Conservation (phyloP, 2,329 filamentous ascomycete genomes). For the Lasiodiplodia citricola region DNA sequence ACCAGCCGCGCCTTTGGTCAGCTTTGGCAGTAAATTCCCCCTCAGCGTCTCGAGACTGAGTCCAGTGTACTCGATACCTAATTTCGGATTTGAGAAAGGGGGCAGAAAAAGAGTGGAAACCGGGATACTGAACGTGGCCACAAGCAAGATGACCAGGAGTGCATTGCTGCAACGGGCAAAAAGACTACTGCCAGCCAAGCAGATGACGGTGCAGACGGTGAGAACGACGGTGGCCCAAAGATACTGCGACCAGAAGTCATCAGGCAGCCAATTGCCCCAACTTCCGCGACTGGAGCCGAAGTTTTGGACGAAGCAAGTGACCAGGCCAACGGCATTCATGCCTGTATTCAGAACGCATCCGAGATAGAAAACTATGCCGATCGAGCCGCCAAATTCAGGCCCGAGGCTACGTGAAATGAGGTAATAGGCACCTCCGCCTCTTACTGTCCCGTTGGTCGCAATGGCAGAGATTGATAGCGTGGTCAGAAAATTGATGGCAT, state of each 20-base stretch:
- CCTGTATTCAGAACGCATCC: slow-evolving; percentile 87
- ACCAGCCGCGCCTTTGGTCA: slow-evolving; percentile 67
- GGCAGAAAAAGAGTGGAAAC: slow-evolving; percentile 71
- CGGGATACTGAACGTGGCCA: slow-evolving; percentile 82
- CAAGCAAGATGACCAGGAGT: slow-evolving; percentile 70
- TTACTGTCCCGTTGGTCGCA: slow-evolving; percentile 86
- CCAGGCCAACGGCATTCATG: slow-evolving; percentile 83
- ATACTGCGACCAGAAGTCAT: slow-evolving; percentile 79
- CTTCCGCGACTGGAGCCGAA: slow-evolving; percentile 65
- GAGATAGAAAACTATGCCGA: slow-evolving; percentile 87
- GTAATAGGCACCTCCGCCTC: slow-evolving; percentile 87
- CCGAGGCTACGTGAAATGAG: slow-evolving; percentile 84
- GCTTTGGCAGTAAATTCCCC: slow-evolving; percentile 73
- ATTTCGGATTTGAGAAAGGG: slow-evolving; percentile 68
- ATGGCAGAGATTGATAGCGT: slow-evolving; percentile 87
- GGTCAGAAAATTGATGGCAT: slow-evolving; percentile 81
- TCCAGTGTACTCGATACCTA: slow-evolving; percentile 78
- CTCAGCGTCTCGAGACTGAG: slow-evolving; percentile 71
- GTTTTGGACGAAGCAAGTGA: slow-evolving; percentile 81
- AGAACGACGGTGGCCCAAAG: slow-evolving; percentile 75
- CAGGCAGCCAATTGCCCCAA: slow-evolving; percentile 65
- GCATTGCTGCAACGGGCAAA: slow-evolving; percentile 83
- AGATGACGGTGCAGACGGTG: slow-evolving; percentile 73
- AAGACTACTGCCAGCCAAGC: slow-evolving; percentile 77
- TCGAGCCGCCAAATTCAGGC: slow-evolving; percentile 87